A percentile compares a stretch with the other conserved stretches of the same genome.
These are phyloP conservation scores for Kokia cookei DNA, from an alignment of 441 rosid genomes.

Conservation along the genomic window DNA sequence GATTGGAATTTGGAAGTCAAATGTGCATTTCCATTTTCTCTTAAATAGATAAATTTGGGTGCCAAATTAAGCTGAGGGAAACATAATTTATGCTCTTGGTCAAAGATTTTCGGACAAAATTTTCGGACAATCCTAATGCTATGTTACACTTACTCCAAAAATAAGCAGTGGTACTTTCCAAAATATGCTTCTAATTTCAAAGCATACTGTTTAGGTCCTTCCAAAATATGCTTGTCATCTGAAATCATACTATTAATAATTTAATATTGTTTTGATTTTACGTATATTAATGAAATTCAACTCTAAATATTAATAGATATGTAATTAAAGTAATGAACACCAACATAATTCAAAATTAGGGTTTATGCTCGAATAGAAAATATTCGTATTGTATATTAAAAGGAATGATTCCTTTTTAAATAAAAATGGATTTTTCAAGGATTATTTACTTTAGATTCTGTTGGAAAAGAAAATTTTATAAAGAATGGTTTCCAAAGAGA, in stretches of 20 bases:
- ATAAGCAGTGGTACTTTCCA: neutral
- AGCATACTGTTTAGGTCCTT: neutral
- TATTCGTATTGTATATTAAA: too few species aligned
- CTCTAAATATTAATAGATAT: neutral
- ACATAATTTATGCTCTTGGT: neutral
- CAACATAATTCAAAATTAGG: too few species aligned
- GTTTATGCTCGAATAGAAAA: too few species aligned
- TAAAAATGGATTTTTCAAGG: too few species aligned
- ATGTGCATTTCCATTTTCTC: neutral
- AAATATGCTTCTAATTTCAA: neutral
- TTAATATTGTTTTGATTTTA: neutral
- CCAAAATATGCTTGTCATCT: neutral
- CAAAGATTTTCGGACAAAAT: too few species aligned
- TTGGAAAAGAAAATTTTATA: too few species aligned
- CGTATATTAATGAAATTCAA: too few species aligned
- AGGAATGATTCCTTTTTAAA: too few species aligned
- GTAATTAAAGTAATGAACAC: neutral
- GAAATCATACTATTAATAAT: neutral
- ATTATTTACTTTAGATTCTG: too few species aligned
- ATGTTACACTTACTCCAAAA: neutral
- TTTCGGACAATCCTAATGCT: neutral
- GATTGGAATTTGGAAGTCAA: neutral
- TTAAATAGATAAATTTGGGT: neutral
- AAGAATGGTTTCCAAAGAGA: too few species aligned
- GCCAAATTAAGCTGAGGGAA: neutral